These are phyloP conservation scores for Camellia japonica DNA, from an alignment of 148 eudicot genomes.

Conservation along the genomic window DNA sequence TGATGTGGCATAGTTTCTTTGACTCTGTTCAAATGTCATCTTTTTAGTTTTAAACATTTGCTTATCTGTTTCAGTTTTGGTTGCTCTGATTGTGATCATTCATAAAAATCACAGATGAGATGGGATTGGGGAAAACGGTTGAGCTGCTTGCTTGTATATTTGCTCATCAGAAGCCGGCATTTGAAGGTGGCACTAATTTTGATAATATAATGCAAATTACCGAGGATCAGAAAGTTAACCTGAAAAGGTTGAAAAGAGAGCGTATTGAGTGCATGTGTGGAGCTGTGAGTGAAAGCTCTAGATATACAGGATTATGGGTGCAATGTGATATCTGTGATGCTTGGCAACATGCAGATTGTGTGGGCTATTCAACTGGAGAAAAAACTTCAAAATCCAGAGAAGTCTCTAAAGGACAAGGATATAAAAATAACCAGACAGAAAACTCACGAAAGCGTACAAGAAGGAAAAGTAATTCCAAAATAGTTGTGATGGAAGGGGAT, in stretches of 20 bases:
- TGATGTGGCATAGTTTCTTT: not conserved
- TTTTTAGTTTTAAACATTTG: slow-evolving; percentile 1
- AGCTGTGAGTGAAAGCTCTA: slow-evolving; percentile 76
- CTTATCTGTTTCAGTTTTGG: slow-evolving; percentile 9
- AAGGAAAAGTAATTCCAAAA: slow-evolving; percentile 39
- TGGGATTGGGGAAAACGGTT: slow-evolving; percentile 97
- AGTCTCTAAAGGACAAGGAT: slow-evolving; percentile 19
- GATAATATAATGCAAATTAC: slow-evolving; percentile 29
- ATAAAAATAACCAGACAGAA: slow-evolving; percentile 21
- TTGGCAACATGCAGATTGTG: slow-evolving; percentile 99
- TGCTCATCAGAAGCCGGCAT: slow-evolving; percentile 62
- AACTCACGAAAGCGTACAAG: slow-evolving; percentile 33
- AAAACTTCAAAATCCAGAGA: slow-evolving; percentile 29
- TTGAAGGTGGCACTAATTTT: slow-evolving; percentile 37
- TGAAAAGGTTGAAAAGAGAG: slow-evolving; percentile 79
- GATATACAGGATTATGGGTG: slow-evolving; percentile 84
- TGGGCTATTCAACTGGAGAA: slow-evolving; percentile 49
- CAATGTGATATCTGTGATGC: slow-evolving; percentile 99
- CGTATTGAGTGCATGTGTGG: slow-evolving; percentile 96
- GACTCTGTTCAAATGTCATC: not conserved
- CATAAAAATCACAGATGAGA: slow-evolving; percentile 65
- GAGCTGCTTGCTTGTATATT: slow-evolving; percentile 92
- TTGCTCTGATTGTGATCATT: slow-evolving; percentile 22
- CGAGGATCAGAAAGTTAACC: slow-evolving; percentile 30
- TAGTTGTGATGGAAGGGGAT: slow-evolving; percentile 51